Base-by-base conservation (phyloP, 2,329 filamentous ascomycete genomes). In the Beauveria asiatica region DNA sequence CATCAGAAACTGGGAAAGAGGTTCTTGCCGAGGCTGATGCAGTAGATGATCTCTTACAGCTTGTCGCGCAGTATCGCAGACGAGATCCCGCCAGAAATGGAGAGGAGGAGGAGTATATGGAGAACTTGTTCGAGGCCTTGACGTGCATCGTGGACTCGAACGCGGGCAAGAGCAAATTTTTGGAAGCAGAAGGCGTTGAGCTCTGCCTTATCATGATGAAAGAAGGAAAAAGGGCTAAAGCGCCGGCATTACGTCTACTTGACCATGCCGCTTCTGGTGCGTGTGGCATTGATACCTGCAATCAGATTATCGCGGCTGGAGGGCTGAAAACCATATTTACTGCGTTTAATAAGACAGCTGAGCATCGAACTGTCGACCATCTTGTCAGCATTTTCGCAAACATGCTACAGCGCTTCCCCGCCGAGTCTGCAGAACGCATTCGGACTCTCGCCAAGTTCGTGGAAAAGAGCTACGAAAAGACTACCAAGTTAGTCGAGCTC, bases 71-170 rank as follows among this genome's bases (percentile, higher is more conserved):
- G 1, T 99, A 97, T 74, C 86, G 94, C 60, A 89, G 88, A 75
- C 83, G 86, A 53, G 92, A 99, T 69, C 94, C 94, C 0, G 83
- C 86, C 53, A 93, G 89, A 69, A 90, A 92, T 61, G 86, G 87
- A 37, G 87, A 94, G 55, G 94, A 97, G 72, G 92, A 96, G 70
- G 94, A 99, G 75, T 97, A 90, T 70, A 89, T 95, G 70, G 91
- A 96, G 73, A 96, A 99, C 65, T 70, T 97, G 0, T 99, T 99
- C 71, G 92, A 96, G 69, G 84, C 87, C 1, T 71, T 97, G 19
- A 89, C 90, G 1, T 95, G 89, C 66, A 75, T 96, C 1, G 88
- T 87, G 0, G 89, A 96, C 66, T 88, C 91, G 61, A 72, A 80
- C 0, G 74, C 80, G 5, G 92, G 92, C 6, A 97, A 97, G 72